These are phyloP conservation scores for Hortaea werneckii DNA, from an alignment of 2,329 filamentous ascomycete species.

Conservation along the genomic window DNA sequence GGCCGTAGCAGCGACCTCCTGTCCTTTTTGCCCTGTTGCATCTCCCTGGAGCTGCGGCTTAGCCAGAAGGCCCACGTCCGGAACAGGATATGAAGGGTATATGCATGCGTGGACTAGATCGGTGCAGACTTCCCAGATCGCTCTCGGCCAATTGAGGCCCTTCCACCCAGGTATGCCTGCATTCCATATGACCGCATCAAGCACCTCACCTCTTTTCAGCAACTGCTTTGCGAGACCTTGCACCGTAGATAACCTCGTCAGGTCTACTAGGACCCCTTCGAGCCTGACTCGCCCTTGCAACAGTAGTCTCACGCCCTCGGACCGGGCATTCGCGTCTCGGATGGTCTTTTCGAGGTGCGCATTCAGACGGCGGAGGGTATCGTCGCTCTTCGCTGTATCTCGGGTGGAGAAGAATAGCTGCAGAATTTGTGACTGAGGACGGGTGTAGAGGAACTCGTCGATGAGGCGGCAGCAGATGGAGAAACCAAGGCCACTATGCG, in stretches of 20 bases:
- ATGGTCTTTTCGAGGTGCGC: constrained; percentile 46
- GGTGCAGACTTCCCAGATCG: constrained; percentile 47
- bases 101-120: constrained; percentile 60
- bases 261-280: constrained; percentile 48
- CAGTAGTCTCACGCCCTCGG: constrained; percentile 31
- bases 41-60: constrained; percentile 37
- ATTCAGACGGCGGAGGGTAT: constrained; percentile 49
- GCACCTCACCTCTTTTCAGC: constrained; percentile 50
- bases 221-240: constrained; percentile 44
- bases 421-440: constrained; percentile 57
- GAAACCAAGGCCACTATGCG: constrained; percentile 68
- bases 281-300: constrained; percentile 39
- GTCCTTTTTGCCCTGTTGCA: constrained; percentile 1
- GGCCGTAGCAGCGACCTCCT: constrained; percentile 6
- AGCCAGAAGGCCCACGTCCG: constrained; percentile 45
- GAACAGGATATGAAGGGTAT: constrained; percentile 68
- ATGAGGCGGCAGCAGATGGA: constrained; percentile 75
- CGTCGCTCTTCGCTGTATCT: constrained; percentile 59
- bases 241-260: constrained; percentile 46
- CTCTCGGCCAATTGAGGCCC: constrained; percentile 59
- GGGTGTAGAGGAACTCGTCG: constrained; percentile 72
- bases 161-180: constrained; percentile 82
- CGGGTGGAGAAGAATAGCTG: constrained; percentile 79
- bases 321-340: constrained; percentile 22
- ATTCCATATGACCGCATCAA: constrained; percentile 76